These are phyloP conservation scores for Teunomyces gatunensis DNA, from an alignment of 805 yeast genomes.

Conservation along the genomic window DNA sequence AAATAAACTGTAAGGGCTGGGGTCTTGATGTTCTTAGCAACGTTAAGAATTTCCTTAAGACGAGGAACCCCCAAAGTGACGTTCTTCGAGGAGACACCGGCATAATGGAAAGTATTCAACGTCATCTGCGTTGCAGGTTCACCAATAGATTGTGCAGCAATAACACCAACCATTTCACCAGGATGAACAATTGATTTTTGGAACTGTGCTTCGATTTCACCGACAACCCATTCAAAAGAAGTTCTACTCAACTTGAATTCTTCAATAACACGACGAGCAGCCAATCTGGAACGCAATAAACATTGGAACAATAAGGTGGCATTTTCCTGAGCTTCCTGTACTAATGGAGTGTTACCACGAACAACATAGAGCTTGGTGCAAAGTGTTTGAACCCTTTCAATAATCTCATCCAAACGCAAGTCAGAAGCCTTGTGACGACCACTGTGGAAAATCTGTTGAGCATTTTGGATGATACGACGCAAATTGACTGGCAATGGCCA, in stretches of 20 bases:
- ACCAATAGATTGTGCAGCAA: conserved; percentile 97
- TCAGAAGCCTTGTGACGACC: conserved; percentile 91
- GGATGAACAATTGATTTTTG: conserved; percentile 90
- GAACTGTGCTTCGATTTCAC: conserved; percentile 92
- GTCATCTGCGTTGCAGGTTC: conserved; percentile 99
- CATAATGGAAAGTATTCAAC: conserved; percentile 94
- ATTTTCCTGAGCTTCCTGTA: conserved; percentile 85
- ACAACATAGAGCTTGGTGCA: conserved; percentile 68
- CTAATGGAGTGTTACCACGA: conserved; percentile 74
- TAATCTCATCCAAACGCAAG: conserved; percentile 78
- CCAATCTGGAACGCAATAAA: conserved; percentile 86
- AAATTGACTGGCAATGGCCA: conserved; percentile 98
- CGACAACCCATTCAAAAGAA: conserved; percentile 95
- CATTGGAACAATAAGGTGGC: conserved; percentile 90
- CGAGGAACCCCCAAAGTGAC: conserved; percentile 98
- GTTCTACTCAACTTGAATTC: conserved; percentile 81
- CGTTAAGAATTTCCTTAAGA: conserved; percentile 95
- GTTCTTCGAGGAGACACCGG: conserved; percentile 95
- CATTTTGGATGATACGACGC: conserved; percentile 93
- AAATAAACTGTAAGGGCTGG: conserved; percentile 97
- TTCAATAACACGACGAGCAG: conserved; percentile 86
- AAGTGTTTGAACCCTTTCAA: conserved; percentile 65
- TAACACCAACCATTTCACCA: conserved; percentile 98
- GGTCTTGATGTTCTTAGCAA: conserved; percentile 98
- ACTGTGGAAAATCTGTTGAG: conserved; percentile 94